phyloP scores from a whole-genome alignment of 1,139 yeast genomes.

The Suhomyces atakaporum region DNA sequence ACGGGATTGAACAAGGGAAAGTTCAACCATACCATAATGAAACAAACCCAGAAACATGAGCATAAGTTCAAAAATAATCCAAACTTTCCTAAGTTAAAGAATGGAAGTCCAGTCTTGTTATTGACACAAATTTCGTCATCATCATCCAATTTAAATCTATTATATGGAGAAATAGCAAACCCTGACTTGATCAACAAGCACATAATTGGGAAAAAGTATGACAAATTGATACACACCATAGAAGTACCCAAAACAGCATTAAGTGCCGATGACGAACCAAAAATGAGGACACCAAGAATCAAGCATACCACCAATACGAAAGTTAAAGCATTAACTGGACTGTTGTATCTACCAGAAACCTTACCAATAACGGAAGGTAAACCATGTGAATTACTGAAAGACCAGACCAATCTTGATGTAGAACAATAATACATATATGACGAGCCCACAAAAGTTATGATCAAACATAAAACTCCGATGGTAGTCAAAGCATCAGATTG shows the following conservation, averaged over 20 bases:
- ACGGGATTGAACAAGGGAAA: slow-evolving; percentile 35
- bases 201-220: slow-evolving; percentile 30
- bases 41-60: slow-evolving; percentile 30
- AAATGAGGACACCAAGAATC: slow-evolving; percentile 25
- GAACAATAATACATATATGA: slow-evolving; percentile 21
- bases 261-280: slow-evolving; percentile 29
- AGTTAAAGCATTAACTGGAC: slow-evolving; percentile 28
- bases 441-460: slow-evolving; percentile 22
- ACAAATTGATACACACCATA: slow-evolving; percentile 32
- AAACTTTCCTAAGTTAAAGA: slow-evolving; percentile 27
- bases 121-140: slow-evolving; percentile 15
- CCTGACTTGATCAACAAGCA: slow-evolving; percentile 24
- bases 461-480: slow-evolving; percentile 25
- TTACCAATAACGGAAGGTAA: slow-evolving; percentile 25
- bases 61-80: slow-evolving; percentile 31
- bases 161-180: slow-evolving; percentile 17
- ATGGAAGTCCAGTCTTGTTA: slow-evolving; percentile 20
- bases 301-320: slow-evolving; percentile 21
- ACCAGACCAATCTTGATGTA: slow-evolving; percentile 31
- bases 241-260: slow-evolving; percentile 32
- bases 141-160: slow-evolving; percentile 14
- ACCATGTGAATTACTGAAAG: slow-evolving; percentile 32
- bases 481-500: slow-evolving; percentile 27
- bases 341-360: slow-evolving; percentile 22
- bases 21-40: slow-evolving; percentile 32